phyloP scores from a whole-genome alignment of 2,329 filamentous ascomycete genomes.

The Penicillium polonicum region DNA sequence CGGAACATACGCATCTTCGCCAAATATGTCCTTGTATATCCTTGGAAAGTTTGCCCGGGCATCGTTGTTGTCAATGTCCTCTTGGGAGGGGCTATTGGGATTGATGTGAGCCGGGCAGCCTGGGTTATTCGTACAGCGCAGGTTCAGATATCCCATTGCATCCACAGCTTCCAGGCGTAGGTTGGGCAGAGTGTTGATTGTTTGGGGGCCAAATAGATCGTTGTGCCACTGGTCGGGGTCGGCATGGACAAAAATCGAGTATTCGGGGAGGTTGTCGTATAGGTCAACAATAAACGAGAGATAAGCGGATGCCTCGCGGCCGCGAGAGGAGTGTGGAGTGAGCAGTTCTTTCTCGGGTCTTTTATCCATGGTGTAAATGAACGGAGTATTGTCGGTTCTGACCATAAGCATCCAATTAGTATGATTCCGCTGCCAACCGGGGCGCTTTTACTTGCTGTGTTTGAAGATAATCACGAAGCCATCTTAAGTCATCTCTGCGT shows the following conservation, averaged over 20 bases:
- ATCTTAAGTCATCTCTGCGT: slow-evolving; percentile 3
- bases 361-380: slow-evolving; percentile 22
- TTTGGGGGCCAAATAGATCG: slow-evolving; percentile 23
- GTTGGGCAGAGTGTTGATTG: slow-evolving; percentile 19
- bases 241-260: slow-evolving; percentile 59
- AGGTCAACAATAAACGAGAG: slow-evolving; percentile 61
- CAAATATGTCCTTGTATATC: slow-evolving; percentile 17
- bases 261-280: slow-evolving; percentile 58
- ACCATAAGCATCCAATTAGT: not conserved
- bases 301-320: slow-evolving; percentile 62
- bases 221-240: slow-evolving; percentile 28
- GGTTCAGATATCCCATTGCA: slow-evolving; percentile 35
- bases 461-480: slow-evolving; percentile 1
- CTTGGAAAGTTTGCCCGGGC: slow-evolving; percentile 21
- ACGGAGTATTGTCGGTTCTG: slow-evolving; percentile 13
- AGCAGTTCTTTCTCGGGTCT: slow-evolving; percentile 16
- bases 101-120: slow-evolving; percentile 38
- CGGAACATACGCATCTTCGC: slow-evolving; percentile 5
- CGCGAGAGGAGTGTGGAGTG: slow-evolving; percentile 37
- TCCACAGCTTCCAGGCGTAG: slow-evolving; percentile 34
- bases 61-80: slow-evolving; percentile 21
- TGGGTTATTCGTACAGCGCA: slow-evolving; percentile 34
- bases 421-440: fast-evolving
- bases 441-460: not conserved
- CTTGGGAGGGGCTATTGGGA: slow-evolving; percentile 26